A percentile compares a stretch with the other conserved stretches of the same genome.
phyloP scores from a whole-genome alignment of 1,284 basidiomycete genomes.

The Boletus semigastroideus region DNA sequence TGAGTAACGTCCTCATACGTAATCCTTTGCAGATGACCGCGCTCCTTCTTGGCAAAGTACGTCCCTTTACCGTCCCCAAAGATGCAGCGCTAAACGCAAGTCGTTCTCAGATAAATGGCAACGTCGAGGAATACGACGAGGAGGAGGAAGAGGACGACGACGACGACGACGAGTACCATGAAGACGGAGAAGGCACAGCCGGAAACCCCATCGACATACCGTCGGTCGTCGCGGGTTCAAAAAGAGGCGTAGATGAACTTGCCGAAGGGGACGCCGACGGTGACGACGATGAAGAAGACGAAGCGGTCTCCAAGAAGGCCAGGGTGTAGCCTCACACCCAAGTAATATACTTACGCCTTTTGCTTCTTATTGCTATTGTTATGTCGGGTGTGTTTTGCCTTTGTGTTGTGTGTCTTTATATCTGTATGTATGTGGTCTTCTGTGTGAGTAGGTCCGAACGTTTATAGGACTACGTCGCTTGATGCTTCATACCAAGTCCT shows the following conservation, averaged over 20 bases:
- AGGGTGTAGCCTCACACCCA: slow-evolving; percentile 19
- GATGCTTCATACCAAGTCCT: too few relatives aligned
- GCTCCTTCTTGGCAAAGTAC: slow-evolving; percentile 23
- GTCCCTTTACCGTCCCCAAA: not conserved
- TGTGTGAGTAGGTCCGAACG: not conserved
- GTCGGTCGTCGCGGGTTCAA: slow-evolving; percentile 14
- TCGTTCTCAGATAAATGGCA: slow-evolving; percentile 20
- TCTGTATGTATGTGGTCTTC: slow-evolving; percentile 4
- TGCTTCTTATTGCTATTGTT: slow-evolving; percentile 2
- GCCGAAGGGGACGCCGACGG: slow-evolving; percentile 3
- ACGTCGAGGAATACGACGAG: slow-evolving; percentile 1
- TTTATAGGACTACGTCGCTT: not conserved
- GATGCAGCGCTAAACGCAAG: not conserved
- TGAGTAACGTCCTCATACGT: slow-evolving; percentile 8
- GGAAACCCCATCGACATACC: slow-evolving; percentile 11
- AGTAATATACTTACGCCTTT: not conserved
- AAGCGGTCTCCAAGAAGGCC: slow-evolving; percentile 20
- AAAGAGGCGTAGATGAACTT: slow-evolving; percentile 29
- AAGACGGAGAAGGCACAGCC: slow-evolving; percentile 13
- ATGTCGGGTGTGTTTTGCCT: not conserved
- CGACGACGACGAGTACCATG: slow-evolving; percentile 21
- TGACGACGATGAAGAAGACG: slow-evolving; percentile 18
- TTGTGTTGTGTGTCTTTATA: slow-evolving; percentile 26
- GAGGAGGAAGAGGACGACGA: slow-evolving; percentile 22
- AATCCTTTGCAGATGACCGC: slow-evolving; percentile 23